These are phyloP conservation scores for Vigna radiata DNA, from an alignment of 306 rosid genomes.

Conservation along the genomic window DNA sequence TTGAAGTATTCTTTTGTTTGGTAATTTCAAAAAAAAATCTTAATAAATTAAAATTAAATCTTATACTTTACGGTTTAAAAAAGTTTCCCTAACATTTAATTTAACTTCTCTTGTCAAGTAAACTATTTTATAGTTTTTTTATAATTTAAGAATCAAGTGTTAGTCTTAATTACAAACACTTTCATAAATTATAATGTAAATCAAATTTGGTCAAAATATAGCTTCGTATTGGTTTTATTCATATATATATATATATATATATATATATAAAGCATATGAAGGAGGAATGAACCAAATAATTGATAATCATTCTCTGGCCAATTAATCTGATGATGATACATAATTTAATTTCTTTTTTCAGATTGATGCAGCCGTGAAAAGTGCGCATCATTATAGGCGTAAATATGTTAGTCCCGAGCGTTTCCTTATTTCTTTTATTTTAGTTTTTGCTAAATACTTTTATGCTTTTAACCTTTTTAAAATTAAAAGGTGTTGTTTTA, in stretches of 20 bases:
- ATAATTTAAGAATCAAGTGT: background rate
- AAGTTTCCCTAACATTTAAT: background rate
- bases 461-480: no score
- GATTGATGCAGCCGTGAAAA: constrained; percentile 46
- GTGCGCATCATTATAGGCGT: constrained; percentile 31
- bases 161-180: background rate
- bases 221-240: background rate
- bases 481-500: no score
- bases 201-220: background rate
- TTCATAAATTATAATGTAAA: background rate
- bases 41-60: background rate
- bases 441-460: no score
- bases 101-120: background rate
- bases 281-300: constrained; percentile 46
- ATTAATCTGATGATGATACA: constrained; percentile 47
- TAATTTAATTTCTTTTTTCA: constrained; percentile 35
- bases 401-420: no score
- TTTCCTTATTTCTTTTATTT: no score
- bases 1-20: constrained; percentile 1
- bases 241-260: background rate
- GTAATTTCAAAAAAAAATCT: no score
- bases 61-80: background rate
- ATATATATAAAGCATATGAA: background rate
- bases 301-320: constrained; percentile 45
- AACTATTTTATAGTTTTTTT: background rate